Base-by-base conservation (phyloP, 2,329 filamentous ascomycete species). In the Verticillium klebahnii region DNA sequence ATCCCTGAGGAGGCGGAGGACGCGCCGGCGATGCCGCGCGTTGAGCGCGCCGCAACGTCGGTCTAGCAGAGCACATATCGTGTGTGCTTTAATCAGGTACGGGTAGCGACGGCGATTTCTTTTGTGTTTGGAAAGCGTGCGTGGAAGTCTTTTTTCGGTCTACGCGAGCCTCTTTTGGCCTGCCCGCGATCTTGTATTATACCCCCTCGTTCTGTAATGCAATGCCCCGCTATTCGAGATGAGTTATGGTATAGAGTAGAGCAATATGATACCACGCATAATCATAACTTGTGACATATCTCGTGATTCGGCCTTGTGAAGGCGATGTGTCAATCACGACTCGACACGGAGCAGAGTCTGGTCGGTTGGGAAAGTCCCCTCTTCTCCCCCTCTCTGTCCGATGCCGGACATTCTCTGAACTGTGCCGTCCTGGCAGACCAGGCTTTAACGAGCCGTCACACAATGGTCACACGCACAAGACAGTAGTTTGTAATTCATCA, bases 1-100 rank as follows among this genome's bases (percentile, higher is more conserved):
- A 60, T 60, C 3, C 58, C 58, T n/a, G 58, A 60, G 31, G 58
- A 55, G 34, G n/a, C 29, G 5, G 45, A 60, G 45, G 58, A 50
- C n/a, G 19, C 19, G 19, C 45, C 45, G 45, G 45, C 45, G 19
- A 50, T 50, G 45, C 45, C 45, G 45, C 45, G 19, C 9, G 45
- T 50, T 50, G 45, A 50, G 45, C 45, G 45, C 7, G 45, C 45
- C n/a, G 45, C 45, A 25, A 50, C 45, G 45, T 50, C 19, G 45
- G 45, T 25, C 12, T 50, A 50, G 45, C 11, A 23, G 19, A 23
- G 8, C 7, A 6, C n/a, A n/a, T 45, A 8, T 45, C 17, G 15
- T 15, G 36, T 45, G 15, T 17, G 39, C 39, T 45, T 29, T 29
- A 29, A 29, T n/a, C 14, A 15, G 39, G 39, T n/a, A 45, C 9